A percentile compares a stretch with the other conserved stretches of the same genome.
phyloP scores from a whole-genome alignment of 345 rosid species.

The Sonneratia alba region DNA sequence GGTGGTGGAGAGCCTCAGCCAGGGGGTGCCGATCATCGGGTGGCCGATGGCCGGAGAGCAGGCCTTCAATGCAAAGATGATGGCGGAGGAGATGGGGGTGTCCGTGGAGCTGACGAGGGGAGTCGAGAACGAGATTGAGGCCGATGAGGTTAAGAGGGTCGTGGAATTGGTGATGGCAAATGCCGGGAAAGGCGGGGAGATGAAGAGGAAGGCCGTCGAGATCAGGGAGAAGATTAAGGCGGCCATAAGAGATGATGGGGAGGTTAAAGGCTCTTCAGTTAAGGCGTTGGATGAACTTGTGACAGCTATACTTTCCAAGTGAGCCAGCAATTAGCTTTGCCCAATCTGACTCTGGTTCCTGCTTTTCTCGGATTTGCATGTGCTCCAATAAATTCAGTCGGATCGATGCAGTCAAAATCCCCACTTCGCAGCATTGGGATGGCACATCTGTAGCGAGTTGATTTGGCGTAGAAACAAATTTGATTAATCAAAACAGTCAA shows the following conservation, averaged over 20 bases:
- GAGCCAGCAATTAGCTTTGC: too few species aligned
- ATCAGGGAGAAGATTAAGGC: conserved; percentile 17
- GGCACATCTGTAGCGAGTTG: too few species aligned
- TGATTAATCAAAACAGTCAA: too few species aligned
- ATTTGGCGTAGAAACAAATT: too few species aligned
- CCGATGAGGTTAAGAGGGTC: conserved; percentile 22
- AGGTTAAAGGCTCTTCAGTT: conserved; percentile 25
- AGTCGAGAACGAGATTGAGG: conserved; percentile 4
- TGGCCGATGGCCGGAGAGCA: conserved; percentile 55
- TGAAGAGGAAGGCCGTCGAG: conserved; percentile 30
- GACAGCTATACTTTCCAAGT: not conserved
- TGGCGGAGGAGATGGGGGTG: conserved; percentile 45
- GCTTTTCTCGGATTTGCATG: too few species aligned
- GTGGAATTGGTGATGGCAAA: conserved; percentile 26
- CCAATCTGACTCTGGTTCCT: too few species aligned
- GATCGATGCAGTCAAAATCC: too few species aligned
- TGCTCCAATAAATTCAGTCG: too few species aligned
- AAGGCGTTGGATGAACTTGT: conserved; percentile 27
- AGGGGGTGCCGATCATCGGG: conserved; percentile 41
- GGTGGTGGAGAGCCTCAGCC: conserved; percentile 41
- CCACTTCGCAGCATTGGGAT: too few species aligned
- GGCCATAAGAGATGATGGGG: conserved; percentile 18
- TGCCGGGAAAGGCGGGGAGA: conserved; percentile 26
- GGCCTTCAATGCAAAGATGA: conserved; percentile 35
- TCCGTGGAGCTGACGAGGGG: conserved; percentile 40